Conservation (phyloP, 306 rosid genomes). For the Citrullus mucosospermus region DNA sequence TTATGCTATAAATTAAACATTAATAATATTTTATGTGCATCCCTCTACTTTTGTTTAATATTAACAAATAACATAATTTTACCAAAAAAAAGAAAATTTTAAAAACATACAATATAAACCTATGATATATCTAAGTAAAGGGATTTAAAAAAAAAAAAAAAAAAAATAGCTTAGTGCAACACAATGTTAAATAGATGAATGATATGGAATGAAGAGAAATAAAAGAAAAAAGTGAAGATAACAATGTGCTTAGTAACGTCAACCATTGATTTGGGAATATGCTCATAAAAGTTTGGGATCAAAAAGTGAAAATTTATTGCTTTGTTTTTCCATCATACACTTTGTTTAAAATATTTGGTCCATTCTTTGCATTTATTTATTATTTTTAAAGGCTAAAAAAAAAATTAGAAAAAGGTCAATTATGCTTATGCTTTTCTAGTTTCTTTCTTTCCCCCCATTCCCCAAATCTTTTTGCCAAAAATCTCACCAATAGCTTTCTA, state of each 20-base stretch:
- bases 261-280: conserved; percentile 5
- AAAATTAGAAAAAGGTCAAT: not conserved
- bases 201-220: not conserved
- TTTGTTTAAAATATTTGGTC: not conserved
- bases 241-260: not conserved
- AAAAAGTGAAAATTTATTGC: not conserved
- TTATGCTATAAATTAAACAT: too few species aligned
- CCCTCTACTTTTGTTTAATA: too few species aligned
- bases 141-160: not conserved
- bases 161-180: not conserved
- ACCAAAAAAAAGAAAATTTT: too few species aligned
- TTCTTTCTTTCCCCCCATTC: not conserved
- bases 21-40: too few species aligned
- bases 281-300: not conserved
- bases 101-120: too few species aligned
- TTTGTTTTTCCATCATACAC: not conserved
- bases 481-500: not conserved
- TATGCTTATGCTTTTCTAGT: not conserved
- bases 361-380: too few species aligned
- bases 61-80: too few species aligned
- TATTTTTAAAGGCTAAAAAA: too few species aligned
- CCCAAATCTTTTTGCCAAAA: not conserved
- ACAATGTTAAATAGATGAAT: not conserved
- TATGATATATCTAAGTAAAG: too few species aligned
- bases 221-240: not conserved